Percentiles rank a stretch among this genome's conserved stretches.
Conservation (phyloP, 1,284 basidiomycete species). For the Cryptococcus floricola region DNA sequence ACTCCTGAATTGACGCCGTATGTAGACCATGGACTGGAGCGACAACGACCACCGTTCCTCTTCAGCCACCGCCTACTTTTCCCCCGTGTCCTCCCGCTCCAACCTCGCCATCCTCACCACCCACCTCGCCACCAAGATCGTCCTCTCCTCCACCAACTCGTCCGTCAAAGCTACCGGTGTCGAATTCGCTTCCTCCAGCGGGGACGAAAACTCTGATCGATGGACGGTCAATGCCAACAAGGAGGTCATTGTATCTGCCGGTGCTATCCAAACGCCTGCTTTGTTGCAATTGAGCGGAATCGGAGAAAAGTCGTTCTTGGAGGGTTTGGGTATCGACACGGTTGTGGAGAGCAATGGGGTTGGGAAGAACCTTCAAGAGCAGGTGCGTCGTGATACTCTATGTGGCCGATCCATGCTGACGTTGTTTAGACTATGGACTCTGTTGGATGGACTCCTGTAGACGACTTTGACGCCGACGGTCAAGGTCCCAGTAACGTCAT, state of each 20-base stretch:
- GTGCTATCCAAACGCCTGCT: constrained; percentile 49
- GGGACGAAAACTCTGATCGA: constrained; percentile 10
- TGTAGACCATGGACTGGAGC: constrained; percentile 44
- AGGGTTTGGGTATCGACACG: constrained; percentile 12
- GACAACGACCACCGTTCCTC: constrained; percentile 47
- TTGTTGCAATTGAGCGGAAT: constrained; percentile 52
- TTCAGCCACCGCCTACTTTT: constrained; percentile 52
- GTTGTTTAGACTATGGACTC: constrained; percentile 21
- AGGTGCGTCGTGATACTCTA: constrained; percentile 8
- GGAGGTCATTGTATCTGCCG: constrained; percentile 51
- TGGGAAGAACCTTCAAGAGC: constrained; percentile 32
- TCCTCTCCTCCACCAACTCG: constrained; percentile 12
- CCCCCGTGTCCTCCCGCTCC: constrained; percentile 42
- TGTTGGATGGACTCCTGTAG: constrained; percentile 22
- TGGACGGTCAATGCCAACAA: constrained; percentile 39
- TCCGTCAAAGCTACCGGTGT: constrained; percentile 20
- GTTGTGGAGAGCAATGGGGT: constrained; percentile 21
- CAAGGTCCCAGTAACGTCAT: constrained; percentile 18
- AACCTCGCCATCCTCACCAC: constrained; percentile 49
- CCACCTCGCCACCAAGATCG: constrained; percentile 23
- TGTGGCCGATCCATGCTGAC: neutral
- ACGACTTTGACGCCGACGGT: constrained; percentile 17
- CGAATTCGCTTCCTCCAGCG: constrained; percentile 19
- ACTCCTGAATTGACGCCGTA: neutral
- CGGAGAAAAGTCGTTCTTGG: constrained; percentile 25